These are phyloP conservation scores for Orychophragmus violaceus DNA, from an alignment of 345 rosid species.

Conservation along the genomic window DNA sequence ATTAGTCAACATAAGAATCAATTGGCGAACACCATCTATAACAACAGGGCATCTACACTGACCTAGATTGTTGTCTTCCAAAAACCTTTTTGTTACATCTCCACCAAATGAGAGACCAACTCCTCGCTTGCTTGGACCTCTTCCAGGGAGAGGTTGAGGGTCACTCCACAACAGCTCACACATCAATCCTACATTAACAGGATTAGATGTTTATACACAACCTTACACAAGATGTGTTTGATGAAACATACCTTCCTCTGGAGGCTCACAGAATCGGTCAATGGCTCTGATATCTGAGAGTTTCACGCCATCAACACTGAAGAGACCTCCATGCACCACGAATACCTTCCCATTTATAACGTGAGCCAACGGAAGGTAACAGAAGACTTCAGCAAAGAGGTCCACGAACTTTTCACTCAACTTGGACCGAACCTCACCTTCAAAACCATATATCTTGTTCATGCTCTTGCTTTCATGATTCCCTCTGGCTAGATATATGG, in stretches of 20 bases:
- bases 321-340: slow-evolving; percentile 97
- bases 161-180: slow-evolving; percentile 98
- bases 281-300: slow-evolving; percentile 82
- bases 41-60: neutral
- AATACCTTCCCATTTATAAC: slow-evolving; percentile 75
- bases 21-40: neutral
- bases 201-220: neutral
- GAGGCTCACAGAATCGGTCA: slow-evolving; percentile 94
- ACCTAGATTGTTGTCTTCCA: slow-evolving; percentile 93
- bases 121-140: slow-evolving; percentile 98
- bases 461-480: slow-evolving; percentile 99
- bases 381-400: slow-evolving; percentile 94
- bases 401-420: slow-evolving; percentile 87
- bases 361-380: slow-evolving; percentile 91
- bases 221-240: neutral
- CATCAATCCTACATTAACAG: slow-evolving; percentile 60
- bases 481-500: slow-evolving; percentile 88
- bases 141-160: slow-evolving; percentile 90
- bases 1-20: slow-evolving; percentile 8
- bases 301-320: slow-evolving; percentile 93
- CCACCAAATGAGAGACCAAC: slow-evolving; percentile 95
- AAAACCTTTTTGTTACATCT: slow-evolving; percentile 78
- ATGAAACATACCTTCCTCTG: slow-evolving; percentile 80
- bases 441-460: slow-evolving; percentile 99
- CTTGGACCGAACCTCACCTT: slow-evolving; percentile 96